Evolutionary conservation across 2,329 filamentous ascomycete species (phyloP), one percentile per base, ranked within the genome.

Genomic region (Sporothrix brasiliensis): DNA sequence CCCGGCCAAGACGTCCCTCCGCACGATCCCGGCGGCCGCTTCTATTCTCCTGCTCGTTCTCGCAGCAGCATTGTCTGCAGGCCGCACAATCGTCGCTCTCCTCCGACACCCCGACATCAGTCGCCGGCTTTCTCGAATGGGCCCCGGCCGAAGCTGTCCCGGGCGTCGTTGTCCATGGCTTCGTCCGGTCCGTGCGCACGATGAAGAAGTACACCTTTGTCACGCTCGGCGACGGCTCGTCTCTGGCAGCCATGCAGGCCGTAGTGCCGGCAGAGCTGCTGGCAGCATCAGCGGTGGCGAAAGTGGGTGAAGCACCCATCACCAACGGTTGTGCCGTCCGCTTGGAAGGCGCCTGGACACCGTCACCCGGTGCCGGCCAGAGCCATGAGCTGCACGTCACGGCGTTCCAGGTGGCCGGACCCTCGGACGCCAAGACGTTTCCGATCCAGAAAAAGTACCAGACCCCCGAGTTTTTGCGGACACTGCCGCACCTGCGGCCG

Each of bases 371-470:
- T 6, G 86, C 86, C 71, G 85, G 87, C 69, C 92, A 96, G 79
- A 88, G 84, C 70, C 89, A 93, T 80, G 95, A 99, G 82, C 85
- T 99, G 66, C 89, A 92, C 77, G 92, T 92, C 70, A 84, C 86
- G 27, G 80, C 85, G 47, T 86, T 95, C 63, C 85, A 87, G 58
- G 79, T 97, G 27, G 81, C 97, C 56, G 95, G 94, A 60, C 82
- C 88, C 53, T 92, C 93, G 67, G 90, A 97, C 82, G 86, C 93
- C 75, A 87, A 90, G 92, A 92, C 90, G 73, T 97, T 92, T 78
- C 95, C 95, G 3, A 88, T 99, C 30, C 95, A 99, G 81, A 97
- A 97, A 81, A 98, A 98, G 81, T 97, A 95, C 76, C 94, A 97
- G 76, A 92, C 90, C 5, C 84, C 91, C 67, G 94, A 98, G 78